phyloP scores from a whole-genome alignment of 129 eudicot species.

The Artemisia annua region DNA sequence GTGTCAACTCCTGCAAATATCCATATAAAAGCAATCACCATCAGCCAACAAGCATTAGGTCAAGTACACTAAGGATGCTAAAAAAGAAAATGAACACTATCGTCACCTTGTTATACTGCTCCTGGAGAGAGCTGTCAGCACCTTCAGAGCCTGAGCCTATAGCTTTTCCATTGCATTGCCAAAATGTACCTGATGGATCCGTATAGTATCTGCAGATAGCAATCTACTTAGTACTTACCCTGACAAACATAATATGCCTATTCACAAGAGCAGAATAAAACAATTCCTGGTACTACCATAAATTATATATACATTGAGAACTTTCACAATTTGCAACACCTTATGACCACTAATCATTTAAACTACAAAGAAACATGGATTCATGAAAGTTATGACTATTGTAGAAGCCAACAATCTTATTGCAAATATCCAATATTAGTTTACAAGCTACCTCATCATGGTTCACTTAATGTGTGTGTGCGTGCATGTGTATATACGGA shows the following conservation, averaged over 20 bases:
- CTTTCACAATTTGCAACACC: neutral
- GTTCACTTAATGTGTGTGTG: conserved; percentile 29
- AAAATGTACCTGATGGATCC: conserved; percentile 97
- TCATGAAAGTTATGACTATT: neutral
- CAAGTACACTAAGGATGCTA: neutral
- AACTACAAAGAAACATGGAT: neutral
- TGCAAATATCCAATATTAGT: neutral
- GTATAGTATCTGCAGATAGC: conserved; percentile 75
- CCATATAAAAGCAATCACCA: neutral
- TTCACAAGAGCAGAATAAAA: neutral
- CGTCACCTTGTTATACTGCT: conserved; percentile 84
- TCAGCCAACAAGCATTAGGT: conserved; percentile 9
- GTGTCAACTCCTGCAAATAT: conserved; percentile 67
- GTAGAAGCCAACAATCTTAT: neutral
- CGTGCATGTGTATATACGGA: neutral
- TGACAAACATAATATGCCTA: conserved; percentile 5
- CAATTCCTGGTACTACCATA: neutral
- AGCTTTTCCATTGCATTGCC: conserved; percentile 99
- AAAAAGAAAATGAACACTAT: neutral
- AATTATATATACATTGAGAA: neutral
- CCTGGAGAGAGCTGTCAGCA: conserved; percentile 98
- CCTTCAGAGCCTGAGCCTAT: conserved; percentile 99
- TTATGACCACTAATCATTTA: neutral
- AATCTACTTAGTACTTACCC: conserved; percentile 1
- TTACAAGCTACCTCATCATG: neutral